Evolutionary conservation across 148 eudicot genomes (phyloP).

Genomic region (Talinum fruticosum): DNA sequence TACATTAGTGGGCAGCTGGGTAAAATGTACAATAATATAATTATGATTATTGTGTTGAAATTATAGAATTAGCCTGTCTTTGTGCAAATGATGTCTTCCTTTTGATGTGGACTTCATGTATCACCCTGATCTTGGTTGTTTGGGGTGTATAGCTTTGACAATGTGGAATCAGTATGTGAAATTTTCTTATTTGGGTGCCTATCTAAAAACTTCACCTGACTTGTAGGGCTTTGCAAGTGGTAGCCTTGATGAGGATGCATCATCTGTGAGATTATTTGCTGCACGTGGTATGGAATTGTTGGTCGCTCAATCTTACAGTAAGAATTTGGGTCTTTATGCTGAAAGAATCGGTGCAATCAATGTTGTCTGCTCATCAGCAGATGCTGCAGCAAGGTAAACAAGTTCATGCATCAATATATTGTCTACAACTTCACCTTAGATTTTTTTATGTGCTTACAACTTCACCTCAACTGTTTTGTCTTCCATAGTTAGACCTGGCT

Average conservation of each 20-base stretch:
- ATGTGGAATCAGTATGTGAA: background rate
- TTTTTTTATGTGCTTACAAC: no score
- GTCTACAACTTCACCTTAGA: no score
- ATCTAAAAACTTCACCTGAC: background rate
- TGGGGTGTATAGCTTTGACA: background rate
- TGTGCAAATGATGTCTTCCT: background rate
- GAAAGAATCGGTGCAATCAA: conserved; percentile 97
- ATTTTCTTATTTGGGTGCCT: background rate
- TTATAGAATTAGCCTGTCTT: background rate
- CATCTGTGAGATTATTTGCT: conserved; percentile 90
- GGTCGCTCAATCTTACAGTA: conserved; percentile 96
- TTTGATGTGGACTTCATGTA: background rate
- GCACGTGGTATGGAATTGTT: conserved; percentile 89
- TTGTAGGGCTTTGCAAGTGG: conserved; percentile 97
- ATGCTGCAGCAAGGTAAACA: conserved; percentile 85
- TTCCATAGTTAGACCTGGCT: no score
- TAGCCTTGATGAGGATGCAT: conserved; percentile 95
- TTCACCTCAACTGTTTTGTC: no score
- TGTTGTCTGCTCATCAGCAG: conserved; percentile 82
- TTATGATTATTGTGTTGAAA: no score
- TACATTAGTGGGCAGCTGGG: background rate
- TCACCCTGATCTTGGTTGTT: background rate
- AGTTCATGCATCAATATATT: no score
- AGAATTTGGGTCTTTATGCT: conserved; percentile 93
- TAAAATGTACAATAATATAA: no score